Base-by-base conservation (phyloP, 2,329 filamentous ascomycete genomes). In the Aureobasidium melanogenum region DNA sequence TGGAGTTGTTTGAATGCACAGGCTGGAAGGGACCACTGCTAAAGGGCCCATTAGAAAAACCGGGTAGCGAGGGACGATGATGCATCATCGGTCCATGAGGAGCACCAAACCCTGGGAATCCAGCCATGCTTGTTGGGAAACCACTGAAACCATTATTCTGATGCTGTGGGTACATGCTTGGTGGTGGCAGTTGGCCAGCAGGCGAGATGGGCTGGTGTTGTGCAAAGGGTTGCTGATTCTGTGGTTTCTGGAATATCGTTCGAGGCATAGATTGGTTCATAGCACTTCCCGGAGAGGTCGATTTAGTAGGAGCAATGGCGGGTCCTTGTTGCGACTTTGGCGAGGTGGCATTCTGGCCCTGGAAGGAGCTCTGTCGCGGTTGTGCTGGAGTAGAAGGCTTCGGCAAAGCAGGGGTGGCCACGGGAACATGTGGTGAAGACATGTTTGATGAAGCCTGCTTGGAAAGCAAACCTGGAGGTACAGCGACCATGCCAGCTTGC, bases 351-450 rank as follows among this genome's bases (percentile, higher is more conserved):
- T 86, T 84, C 10, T 85, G 85, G 28, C 86, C 87, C 71, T 94
- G 91, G 65, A 95, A 90, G 9, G 91, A 94, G 50, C 84, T 76
- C 63, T 92, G 89, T 60, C 90, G 86, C 39, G 86, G 82, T 64
- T 88, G 88, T 65, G 85, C 87, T 9, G 91, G 89, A 14, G 89
- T 92, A 5, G 91, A 86, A 22, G 87, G 86, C 72, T 96, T 96
- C 14, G 91, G 86, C 50, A 96, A 76, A 28, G 85, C 87, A 8
- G 94, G 93, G 36, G 89, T 94, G 10, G 89, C 88, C 63, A 90
- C 80, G 30, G 87, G 78, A 55, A 93, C 83, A 70, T 91, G 89
- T 8, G 93, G 93, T 17, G 93, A 97, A 51, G 85, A 84, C 65
- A 87, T 81, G 63, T 75, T 76, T 17, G 77, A 75, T 34, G 76